phyloP scores from a whole-genome alignment of 1,284 basidiomycete species.

The Apiotrichum laibachii region DNA sequence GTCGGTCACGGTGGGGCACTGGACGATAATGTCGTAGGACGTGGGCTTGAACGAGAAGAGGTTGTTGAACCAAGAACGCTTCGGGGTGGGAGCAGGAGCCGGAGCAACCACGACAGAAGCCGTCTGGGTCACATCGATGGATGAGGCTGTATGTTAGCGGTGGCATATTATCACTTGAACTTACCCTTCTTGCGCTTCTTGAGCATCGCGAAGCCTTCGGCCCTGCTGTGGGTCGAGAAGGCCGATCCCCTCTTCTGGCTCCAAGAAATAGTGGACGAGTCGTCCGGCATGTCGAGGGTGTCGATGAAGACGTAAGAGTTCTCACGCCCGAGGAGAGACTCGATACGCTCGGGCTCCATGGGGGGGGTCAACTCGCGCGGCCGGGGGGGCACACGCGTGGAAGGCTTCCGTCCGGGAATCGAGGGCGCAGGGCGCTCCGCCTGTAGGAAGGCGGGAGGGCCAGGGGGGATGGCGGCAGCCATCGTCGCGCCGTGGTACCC shows the following conservation, averaged over 20 bases:
- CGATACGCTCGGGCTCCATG: constrained; percentile 25
- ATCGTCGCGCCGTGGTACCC: constrained; percentile 1
- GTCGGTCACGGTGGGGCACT: constrained; percentile 40
- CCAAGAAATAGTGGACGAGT: constrained; percentile 29
- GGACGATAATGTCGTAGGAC: constrained; percentile 54
- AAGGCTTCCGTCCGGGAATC: not conserved
- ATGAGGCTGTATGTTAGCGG: not conserved
- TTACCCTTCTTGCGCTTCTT: constrained; percentile 45
- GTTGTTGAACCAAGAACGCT: constrained; percentile 81
- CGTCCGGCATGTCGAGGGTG: constrained; percentile 29
- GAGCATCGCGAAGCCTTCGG: constrained; percentile 47
- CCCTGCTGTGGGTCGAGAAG: constrained; percentile 28
- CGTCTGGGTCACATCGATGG: not conserved
- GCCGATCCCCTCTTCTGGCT: constrained; percentile 29
- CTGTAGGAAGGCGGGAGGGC: not conserved
- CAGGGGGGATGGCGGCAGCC: not conserved
- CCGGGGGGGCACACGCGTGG: constrained; percentile 1
- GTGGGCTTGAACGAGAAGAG: constrained; percentile 82
- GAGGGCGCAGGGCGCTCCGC: constrained; percentile 15
- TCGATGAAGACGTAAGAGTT: constrained; percentile 48
- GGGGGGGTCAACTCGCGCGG: constrained; percentile 15
- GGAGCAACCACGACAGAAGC: not conserved
- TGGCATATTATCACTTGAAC: constrained; percentile 2
- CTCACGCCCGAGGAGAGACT: constrained; percentile 39
- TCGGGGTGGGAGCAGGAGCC: constrained; percentile 35